These are phyloP conservation scores for Begonia peltatifolia DNA, from an alignment of 306 rosid genomes.

Conservation along the genomic window DNA sequence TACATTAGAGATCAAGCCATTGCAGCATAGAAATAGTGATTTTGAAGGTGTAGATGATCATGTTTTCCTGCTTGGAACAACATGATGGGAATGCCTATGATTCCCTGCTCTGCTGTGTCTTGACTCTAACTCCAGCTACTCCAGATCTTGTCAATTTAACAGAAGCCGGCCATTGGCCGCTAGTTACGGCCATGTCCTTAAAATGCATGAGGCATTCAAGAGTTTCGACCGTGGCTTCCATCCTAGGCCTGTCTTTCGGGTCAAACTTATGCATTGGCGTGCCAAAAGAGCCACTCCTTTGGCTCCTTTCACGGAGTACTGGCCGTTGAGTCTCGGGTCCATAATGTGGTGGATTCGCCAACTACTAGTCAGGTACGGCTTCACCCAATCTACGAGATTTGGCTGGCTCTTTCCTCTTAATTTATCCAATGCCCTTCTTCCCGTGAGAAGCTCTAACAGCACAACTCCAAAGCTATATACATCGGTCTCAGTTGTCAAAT, in stretches of 20 bases:
- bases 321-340: constrained; percentile 79
- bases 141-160: constrained; percentile 40
- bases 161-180: constrained; percentile 67
- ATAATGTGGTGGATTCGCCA: constrained; percentile 49
- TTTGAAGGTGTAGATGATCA: constrained; percentile 3
- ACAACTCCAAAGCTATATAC: constrained; percentile 85
- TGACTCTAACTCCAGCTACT: constrained; percentile 28
- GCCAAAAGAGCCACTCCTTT: constrained; percentile 64
- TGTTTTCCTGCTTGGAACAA: constrained; percentile 17
- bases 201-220: constrained; percentile 54
- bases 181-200: constrained; percentile 82
- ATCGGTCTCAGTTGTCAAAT: constrained; percentile 76
- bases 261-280: constrained; percentile 50
- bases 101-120: constrained; percentile 26
- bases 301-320: constrained; percentile 78
- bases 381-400: constrained; percentile 84
- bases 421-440: constrained; percentile 76
- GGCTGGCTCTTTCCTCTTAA: constrained; percentile 63
- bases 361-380: constrained; percentile 49
- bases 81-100: constrained; percentile 26
- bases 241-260: constrained; percentile 87
- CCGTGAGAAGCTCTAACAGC: constrained; percentile 68
- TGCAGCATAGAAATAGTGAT: too few relatives aligned
- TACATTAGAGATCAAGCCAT: too few relatives aligned
- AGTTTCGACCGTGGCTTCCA: constrained; percentile 56